These are phyloP conservation scores for Marvania coccoides DNA, from an alignment of 139 green algal species.

Conservation along the genomic window DNA sequence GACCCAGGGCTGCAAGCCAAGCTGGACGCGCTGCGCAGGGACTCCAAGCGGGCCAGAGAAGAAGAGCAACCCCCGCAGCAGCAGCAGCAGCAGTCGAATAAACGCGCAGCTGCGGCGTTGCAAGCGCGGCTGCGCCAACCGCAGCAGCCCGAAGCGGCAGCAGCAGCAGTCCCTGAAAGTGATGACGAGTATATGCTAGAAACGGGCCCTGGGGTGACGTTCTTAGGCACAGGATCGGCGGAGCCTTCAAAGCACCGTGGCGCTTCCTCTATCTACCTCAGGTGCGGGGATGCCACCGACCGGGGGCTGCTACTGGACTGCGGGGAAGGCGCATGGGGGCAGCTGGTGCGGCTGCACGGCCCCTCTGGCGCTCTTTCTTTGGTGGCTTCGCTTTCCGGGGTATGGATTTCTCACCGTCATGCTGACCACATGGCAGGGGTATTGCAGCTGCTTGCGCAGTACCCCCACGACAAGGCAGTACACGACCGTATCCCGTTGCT, in stretches of 20 bases:
- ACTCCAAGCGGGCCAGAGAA: no score
- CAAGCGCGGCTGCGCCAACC: neutral
- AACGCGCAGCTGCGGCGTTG: neutral
- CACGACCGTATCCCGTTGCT: slow-evolving; percentile 23
- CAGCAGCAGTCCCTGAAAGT: neutral
- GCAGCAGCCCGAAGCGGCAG: neutral
- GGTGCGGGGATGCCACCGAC: neutral
- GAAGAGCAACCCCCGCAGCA: neutral
- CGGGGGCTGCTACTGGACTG: slow-evolving; percentile 63
- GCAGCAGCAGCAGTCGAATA: neutral
- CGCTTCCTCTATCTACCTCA: slow-evolving; percentile 45
- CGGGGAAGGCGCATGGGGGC: slow-evolving; percentile 61
- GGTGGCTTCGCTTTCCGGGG: slow-evolving; percentile 32
- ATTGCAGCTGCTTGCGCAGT: slow-evolving; percentile 34
- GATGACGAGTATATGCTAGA: neutral
- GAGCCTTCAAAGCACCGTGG: slow-evolving; percentile 78
- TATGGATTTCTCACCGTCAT: slow-evolving; percentile 85
- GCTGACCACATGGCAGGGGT: slow-evolving; percentile 38
- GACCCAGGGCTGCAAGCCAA: no score
- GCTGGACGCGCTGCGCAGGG: no score
- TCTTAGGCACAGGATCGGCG: slow-evolving; percentile 75
- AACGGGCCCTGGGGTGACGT: slow-evolving; percentile 35
- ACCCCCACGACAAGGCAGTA: neutral
- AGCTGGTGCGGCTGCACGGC: slow-evolving; percentile 24
- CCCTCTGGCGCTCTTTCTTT: neutral